Percentiles rank a stretch among this genome's conserved stretches.
These are phyloP conservation scores for Mucor racemosus DNA, from an alignment of 371 early-diverging fungal genomes.

Conservation along the genomic window DNA sequence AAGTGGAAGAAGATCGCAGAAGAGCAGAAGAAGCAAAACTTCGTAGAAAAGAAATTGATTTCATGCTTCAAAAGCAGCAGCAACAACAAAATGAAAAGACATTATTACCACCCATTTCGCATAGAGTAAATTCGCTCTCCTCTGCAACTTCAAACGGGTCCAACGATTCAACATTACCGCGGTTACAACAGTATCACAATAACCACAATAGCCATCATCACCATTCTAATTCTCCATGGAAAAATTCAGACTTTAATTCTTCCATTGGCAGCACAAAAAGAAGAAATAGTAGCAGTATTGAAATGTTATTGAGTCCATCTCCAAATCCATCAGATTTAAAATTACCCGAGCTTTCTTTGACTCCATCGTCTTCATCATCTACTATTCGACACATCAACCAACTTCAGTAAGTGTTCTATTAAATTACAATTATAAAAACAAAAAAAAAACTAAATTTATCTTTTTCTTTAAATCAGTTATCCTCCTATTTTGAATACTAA, in stretches of 20 bases:
- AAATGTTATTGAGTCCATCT: constrained; percentile 22
- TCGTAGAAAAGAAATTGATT: constrained; percentile 53
- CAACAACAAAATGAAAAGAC: constrained; percentile 5
- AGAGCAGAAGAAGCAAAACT: constrained; percentile 60
- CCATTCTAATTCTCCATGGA: constrained; percentile 9
- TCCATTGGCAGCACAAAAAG: constrained; percentile 17
- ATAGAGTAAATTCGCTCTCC: constrained; percentile 6
- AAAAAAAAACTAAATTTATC: background rate
- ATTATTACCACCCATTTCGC: constrained; percentile 7
- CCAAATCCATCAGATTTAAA: constrained; percentile 12
- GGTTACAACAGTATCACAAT: constrained; percentile 2
- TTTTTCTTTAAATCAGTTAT: background rate
- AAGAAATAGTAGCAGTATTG: constrained; percentile 23
- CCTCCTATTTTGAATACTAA: no score
- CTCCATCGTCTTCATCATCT: background rate
- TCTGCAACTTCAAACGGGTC: constrained; percentile 1
- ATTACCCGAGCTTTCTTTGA: constrained; percentile 13
- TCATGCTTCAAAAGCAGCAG: constrained; percentile 24
- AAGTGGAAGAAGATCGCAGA: constrained; percentile 61
- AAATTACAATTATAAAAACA: no score
- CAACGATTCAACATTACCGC: constrained; percentile 14
- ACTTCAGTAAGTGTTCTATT: background rate
- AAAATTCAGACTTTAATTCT: background rate
- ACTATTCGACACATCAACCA: background rate
- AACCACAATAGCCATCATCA: no score